Evolutionary conservation across 192 early-diverging fungal species (phyloP).

Genomic region (Funneliformis mosseae): DNA sequence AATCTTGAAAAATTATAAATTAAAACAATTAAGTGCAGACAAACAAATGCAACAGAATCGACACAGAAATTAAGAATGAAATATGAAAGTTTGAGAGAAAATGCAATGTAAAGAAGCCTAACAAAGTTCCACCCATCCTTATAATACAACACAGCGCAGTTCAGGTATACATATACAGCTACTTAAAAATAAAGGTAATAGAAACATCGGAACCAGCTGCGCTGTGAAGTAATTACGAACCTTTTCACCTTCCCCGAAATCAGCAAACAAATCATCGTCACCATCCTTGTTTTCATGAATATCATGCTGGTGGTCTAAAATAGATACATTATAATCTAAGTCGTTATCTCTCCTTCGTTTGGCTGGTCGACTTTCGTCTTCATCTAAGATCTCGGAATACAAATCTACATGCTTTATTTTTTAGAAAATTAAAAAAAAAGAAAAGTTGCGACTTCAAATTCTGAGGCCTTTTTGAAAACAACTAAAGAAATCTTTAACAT

Average conservation of each 20-base stretch:
- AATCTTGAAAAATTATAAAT: neutral
- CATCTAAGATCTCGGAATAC: slow-evolving; percentile 43
- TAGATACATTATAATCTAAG: neutral
- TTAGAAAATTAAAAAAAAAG: neutral
- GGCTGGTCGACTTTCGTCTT: slow-evolving; percentile 32
- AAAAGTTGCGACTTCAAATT: neutral
- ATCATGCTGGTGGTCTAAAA: slow-evolving; percentile 1
- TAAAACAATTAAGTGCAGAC: neutral
- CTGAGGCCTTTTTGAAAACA: neutral
- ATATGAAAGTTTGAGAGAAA: neutral
- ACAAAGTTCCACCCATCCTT: slow-evolving; percentile 14
- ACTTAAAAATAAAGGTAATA: slow-evolving; percentile 16
- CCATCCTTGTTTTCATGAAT: slow-evolving; percentile 23
- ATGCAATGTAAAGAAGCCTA: neutral
- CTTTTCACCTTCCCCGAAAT: slow-evolving; percentile 46
- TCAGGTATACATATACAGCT: slow-evolving; percentile 10
- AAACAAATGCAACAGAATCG: neutral
- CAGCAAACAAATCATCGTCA: slow-evolving; percentile 46
- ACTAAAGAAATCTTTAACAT: neutral
- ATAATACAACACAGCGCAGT: slow-evolving; percentile 18
- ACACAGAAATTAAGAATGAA: neutral
- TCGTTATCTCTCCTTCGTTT: slow-evolving; percentile 32
- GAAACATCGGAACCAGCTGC: slow-evolving; percentile 14
- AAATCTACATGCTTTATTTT: slow-evolving; percentile 41
- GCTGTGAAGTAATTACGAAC: slow-evolving; percentile 35